Base-by-base conservation (phyloP, 345 rosid genomes). In the Syzygium grande region DNA sequence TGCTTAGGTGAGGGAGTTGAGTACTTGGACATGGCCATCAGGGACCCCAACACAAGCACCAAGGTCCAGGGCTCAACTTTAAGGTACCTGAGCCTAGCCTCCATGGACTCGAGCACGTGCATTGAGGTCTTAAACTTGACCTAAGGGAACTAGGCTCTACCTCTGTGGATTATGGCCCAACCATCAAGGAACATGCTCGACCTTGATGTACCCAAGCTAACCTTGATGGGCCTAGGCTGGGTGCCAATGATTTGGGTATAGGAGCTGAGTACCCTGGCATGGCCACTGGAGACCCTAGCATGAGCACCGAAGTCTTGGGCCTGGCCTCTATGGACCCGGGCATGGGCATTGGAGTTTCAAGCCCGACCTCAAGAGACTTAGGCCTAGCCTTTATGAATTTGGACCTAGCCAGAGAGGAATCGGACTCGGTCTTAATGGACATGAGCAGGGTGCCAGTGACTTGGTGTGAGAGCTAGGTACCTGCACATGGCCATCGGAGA, bases 401-500 rank as follows among this genome's bases (percentile, higher is more conserved):
- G 6, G 54, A 52, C 54, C 19, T 15, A 14, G 15, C 38, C 73
- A n/a, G 13, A 61, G 73, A n/a, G 73, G 19, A 61, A 61, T 29
- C 7, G 10, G 38, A 34, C 15, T 15, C n/a, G 13, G 9, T n/a
- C 73, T 52, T 15, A 17, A 52, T 52, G 54, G 54, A 5, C 54
- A 6, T 52, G 6, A 21, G 17, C 2, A 14, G 21, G 19, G 54
- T 52, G 54, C 54, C 14, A 7, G 19, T 61, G 9, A 63, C 21
- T 63, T 15, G 41, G 41, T 0, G 0, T 0, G 9, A 4, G 77
- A 63, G 77, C 11, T 1, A 0, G 2, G 9, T 2, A 29, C 41
- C 1, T 65, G 22, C 3, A 5, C 17, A 29, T 65, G 21, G 21
- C 19, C 6, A 0, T 15, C 11, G 11, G 38, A 41, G 77, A 65